Evolutionary conservation across 345 rosid species (phyloP).

Genomic region (Gossypium raimondii): DNA sequence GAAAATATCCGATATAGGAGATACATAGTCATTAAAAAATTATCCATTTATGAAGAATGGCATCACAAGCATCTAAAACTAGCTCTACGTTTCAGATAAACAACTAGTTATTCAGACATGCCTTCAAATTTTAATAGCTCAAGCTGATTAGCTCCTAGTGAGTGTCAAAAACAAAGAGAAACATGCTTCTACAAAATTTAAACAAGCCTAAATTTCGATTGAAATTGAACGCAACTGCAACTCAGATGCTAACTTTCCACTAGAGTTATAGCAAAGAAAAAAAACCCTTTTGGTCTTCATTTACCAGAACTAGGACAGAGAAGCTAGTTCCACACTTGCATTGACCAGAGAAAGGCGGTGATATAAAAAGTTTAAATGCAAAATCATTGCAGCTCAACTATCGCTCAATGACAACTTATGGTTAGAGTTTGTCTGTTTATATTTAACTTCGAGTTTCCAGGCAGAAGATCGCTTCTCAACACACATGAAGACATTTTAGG

Average conservation of each 20-base stretch:
- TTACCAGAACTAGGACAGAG: not conserved
- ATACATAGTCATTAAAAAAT: not conserved
- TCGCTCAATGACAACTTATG: not conserved
- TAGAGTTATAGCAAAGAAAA: not conserved
- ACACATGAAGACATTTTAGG: not conserved
- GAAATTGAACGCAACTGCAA: not conserved
- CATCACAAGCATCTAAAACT: not conserved
- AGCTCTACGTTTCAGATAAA: not conserved
- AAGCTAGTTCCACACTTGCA: not conserved
- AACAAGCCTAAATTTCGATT: not conserved
- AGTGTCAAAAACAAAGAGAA: not conserved
- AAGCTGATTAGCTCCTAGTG: not conserved
- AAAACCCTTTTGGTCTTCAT: not conserved
- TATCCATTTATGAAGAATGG: not conserved
- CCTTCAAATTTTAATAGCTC: not conserved
- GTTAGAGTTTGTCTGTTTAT: not conserved
- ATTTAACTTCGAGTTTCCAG: not conserved
- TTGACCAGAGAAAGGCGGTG: not conserved
- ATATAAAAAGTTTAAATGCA: not conserved
- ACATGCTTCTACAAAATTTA: conserved; percentile 1
- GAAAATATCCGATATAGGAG: not conserved
- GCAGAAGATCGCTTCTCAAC: not conserved
- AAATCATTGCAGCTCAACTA: not conserved
- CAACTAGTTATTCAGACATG: not conserved
- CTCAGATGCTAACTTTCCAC: not conserved